Conservation (phyloP, 208 protist species). For the Acanthamoeba sp. region DNA sequence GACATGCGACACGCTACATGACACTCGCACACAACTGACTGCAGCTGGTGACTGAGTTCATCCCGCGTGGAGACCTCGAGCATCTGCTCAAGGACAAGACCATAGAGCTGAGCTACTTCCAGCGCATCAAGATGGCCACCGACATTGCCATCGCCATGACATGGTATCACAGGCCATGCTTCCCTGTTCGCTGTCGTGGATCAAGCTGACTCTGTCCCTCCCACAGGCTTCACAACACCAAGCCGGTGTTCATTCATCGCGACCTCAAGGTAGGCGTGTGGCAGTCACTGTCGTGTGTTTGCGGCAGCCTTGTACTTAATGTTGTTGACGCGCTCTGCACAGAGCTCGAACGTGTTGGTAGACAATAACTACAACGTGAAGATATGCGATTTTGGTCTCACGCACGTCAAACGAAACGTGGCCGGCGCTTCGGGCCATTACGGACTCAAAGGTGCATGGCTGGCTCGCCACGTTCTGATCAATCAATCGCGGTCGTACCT, state of each 20-base stretch:
- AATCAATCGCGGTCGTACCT: not conserved
- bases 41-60: slow-evolving; percentile 51
- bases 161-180: not conserved
- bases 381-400: slow-evolving; percentile 63
- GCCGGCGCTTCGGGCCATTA: slow-evolving; percentile 34
- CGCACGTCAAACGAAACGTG: slow-evolving; percentile 40
- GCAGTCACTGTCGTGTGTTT: not conserved
- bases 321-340: not conserved
- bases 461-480: not conserved
- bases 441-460: not conserved
- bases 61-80: slow-evolving; percentile 45
- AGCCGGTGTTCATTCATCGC: slow-evolving; percentile 38
- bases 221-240: slow-evolving; percentile 36
- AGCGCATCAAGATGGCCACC: slow-evolving; percentile 64
- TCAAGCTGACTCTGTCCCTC: not conserved
- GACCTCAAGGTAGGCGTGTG: slow-evolving; percentile 4
- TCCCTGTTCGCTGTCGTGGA: not conserved
- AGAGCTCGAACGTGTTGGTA: slow-evolving; percentile 48
- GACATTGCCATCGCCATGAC: slow-evolving; percentile 60
- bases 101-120: slow-evolving; percentile 16
- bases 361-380: slow-evolving; percentile 60
- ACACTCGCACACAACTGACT: not conserved
- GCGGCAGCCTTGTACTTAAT: not conserved
- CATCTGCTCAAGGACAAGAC: slow-evolving; percentile 37
- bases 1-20: no score